Evolutionary conservation across 805 yeast genomes (phyloP), one percentile per base, ranked within the genome.

Genomic region (Tetrapisispora pingtungensis): DNA sequence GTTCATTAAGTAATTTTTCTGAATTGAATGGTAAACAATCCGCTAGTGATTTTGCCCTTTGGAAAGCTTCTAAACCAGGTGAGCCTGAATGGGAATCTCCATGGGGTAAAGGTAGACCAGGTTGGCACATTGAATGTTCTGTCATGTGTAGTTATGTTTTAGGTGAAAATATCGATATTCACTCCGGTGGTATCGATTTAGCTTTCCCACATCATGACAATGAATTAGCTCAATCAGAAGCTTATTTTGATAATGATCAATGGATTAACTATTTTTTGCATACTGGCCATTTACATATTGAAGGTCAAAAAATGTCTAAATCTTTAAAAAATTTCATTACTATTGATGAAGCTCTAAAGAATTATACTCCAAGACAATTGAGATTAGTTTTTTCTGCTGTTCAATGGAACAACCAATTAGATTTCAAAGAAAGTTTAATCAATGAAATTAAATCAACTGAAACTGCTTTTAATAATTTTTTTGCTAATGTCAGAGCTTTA

Each of bases 141-240:
- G 98, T 93, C 18, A 93, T 93, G 98, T 97, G 97, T 1, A 75
- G 88, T 42, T 95, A 88, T 53, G 74, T 89, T 39, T 73, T 84
- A 33, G 97, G 97, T 4, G 66, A 75, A 18, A 72, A 73, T 47
- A 84, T 93, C 74, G 98, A 93, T 65, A 86, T 93, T 53, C 98
- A 93, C 62, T 81, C 95, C 15, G 98, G 98, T 46, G 98, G 98
- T 52, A 79, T 93, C 44, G 98, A 93, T 68, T 74, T 93, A 58
- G 96, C 97, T 18, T 93, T 93, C 71, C 99, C 99, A 3, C 99
- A 93, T 64, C 99, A 93, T 67, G 99, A 93, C 65, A 93, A 93
- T 59, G 99, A 93, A 68, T 71, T 93, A 51, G 99, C 99, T 1
- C 99, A 93, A 70, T 75, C 89, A 24, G 99, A 93, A 65, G 97